phyloP scores from a whole-genome alignment of 495 filamentous ascomycete genomes.

The Chaetomidium leptoderma region DNA sequence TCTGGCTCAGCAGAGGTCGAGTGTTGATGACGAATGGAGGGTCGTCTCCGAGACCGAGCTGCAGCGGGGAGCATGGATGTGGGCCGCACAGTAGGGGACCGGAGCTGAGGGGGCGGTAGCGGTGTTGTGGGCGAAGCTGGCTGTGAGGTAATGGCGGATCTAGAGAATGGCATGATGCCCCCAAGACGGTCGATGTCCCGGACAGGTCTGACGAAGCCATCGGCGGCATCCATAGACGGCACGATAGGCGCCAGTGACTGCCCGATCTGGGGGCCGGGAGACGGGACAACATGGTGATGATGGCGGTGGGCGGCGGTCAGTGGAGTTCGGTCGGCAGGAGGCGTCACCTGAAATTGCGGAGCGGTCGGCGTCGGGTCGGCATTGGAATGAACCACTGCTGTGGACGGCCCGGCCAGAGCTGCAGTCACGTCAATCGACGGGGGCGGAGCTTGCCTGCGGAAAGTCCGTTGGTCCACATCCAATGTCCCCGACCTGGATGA shows the following conservation, averaged over 20 bases:
- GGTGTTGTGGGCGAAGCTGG: constrained; percentile 93
- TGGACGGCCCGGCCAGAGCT: constrained; percentile 44
- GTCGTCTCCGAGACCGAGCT: constrained; percentile 53
- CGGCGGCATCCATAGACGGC: constrained; percentile 67
- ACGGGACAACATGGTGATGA: constrained; percentile 55
- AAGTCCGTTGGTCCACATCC: constrained; percentile 43
- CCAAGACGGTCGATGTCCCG: constrained; percentile 82
- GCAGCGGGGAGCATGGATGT: constrained; percentile 45
- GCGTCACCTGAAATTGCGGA: constrained; percentile 62
- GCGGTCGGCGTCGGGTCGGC: constrained; percentile 57
- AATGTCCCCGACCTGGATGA: constrained; percentile 47
- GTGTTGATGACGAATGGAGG: constrained; percentile 80
- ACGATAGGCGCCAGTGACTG: constrained; percentile 66
- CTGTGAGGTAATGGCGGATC: constrained; percentile 66
- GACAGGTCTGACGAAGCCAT: constrained; percentile 75
- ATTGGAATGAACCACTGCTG: constrained; percentile 34
- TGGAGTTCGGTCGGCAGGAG: constrained; percentile 68
- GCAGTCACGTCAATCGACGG: constrained; percentile 46
- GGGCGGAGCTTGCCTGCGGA: constrained; percentile 46
- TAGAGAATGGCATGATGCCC: constrained; percentile 72
- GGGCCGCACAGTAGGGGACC: constrained; percentile 51
- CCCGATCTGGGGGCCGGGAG: constrained; percentile 50
- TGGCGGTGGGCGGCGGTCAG: constrained; percentile 53
- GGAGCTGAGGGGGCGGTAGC: constrained; percentile 56
- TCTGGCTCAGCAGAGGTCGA: constrained; percentile 84